Evolutionary conservation across 345 rosid genomes (phyloP).

Genomic region (Firmiana major): DNA sequence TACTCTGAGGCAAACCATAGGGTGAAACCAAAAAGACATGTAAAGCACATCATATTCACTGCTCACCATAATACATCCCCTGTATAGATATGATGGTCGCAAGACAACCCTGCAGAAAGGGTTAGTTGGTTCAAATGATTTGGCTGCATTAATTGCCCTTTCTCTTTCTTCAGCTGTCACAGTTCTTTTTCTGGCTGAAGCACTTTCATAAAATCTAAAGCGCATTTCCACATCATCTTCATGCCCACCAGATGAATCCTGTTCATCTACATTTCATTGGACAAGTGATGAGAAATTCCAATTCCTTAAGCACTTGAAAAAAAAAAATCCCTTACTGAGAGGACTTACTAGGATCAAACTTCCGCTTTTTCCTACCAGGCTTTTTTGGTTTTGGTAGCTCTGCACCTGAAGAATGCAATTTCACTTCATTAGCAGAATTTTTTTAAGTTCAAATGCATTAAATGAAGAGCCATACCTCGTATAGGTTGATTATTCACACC

Average conservation of each 20-base stretch:
- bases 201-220: slow-evolving; percentile 69
- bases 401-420: slow-evolving; percentile 32
- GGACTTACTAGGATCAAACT: slow-evolving; percentile 62
- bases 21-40: neutral
- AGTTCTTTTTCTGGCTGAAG: slow-evolving; percentile 72
- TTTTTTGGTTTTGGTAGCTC: slow-evolving; percentile 47
- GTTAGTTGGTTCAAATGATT: slow-evolving; percentile 70
- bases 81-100: slow-evolving; percentile 75
- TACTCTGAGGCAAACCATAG: neutral
- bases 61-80: slow-evolving; percentile 84
- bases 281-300: slow-evolving; percentile 15
- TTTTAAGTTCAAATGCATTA: slow-evolving; percentile 14
- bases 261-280: slow-evolving; percentile 35
- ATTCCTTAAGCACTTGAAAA: neutral
- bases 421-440: slow-evolving; percentile 23
- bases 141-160: slow-evolving; percentile 65
- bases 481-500: slow-evolving; percentile 27
- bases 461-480: slow-evolving; percentile 20
- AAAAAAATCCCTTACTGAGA: slow-evolving; percentile 5
- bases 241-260: slow-evolving; percentile 32
- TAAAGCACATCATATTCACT: slow-evolving; percentile 2
- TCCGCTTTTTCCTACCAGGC: slow-evolving; percentile 65
- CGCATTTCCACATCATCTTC: slow-evolving; percentile 50
- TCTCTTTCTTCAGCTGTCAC: slow-evolving; percentile 81
- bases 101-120: slow-evolving; percentile 86